phyloP scores from a whole-genome alignment of 768 basidiomycete genomes.

The Serendipita vermifera region DNA sequence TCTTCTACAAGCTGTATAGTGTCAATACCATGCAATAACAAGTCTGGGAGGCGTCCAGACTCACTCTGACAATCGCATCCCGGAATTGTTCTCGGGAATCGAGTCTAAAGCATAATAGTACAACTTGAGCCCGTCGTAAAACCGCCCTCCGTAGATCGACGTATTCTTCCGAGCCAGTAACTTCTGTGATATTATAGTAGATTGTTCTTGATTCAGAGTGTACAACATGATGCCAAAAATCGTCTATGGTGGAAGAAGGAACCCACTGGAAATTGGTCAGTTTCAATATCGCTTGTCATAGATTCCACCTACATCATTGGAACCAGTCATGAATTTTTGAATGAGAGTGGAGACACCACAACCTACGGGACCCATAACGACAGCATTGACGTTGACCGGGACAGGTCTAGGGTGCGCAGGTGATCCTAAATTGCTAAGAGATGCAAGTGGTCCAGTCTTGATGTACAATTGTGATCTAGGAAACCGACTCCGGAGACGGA shows the following conservation, averaged over 20 bases:
- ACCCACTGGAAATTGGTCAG: neutral
- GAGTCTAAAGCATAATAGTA: neutral
- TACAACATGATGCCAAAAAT: slow-evolving; percentile 6
- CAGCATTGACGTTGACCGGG: slow-evolving; percentile 1
- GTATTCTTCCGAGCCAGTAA: neutral
- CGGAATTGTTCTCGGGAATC: slow-evolving; percentile 3
- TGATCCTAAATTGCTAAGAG: neutral
- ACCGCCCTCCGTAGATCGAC: slow-evolving; percentile 1
- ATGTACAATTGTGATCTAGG: neutral
- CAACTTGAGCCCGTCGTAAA: slow-evolving; percentile 3
- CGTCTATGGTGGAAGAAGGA: neutral
- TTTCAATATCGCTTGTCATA: neutral
- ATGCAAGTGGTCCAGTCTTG: neutral
- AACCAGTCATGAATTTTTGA: neutral
- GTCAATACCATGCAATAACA: neutral
- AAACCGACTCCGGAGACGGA: neutral
- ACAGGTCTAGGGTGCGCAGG: neutral
- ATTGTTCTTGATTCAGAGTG: slow-evolving; percentile 1
- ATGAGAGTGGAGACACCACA: slow-evolving; percentile 3
- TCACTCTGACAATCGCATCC: slow-evolving; percentile 1
- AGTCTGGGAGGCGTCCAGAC: neutral
- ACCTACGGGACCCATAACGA: neutral
- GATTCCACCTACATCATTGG: neutral
- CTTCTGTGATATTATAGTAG: slow-evolving; percentile 8
- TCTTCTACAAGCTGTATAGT: neutral